Conservation (phyloP, 177 flowering plant genomes). For the Tripterygium wilfordii region DNA sequence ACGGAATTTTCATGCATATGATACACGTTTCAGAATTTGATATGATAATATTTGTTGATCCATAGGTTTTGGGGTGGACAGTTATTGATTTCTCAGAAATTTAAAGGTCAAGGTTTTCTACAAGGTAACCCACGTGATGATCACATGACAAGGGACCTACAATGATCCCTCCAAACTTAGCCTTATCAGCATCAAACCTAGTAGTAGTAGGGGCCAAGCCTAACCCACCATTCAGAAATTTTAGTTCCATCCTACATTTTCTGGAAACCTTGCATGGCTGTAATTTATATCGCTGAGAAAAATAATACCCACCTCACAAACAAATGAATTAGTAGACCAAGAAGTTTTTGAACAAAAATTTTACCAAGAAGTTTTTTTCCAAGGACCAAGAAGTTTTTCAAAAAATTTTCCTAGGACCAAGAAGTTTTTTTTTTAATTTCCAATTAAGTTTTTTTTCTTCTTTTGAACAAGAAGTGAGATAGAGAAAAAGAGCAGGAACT, state of each 20-base stretch:
- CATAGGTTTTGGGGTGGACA: too few species aligned
- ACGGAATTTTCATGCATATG: not conserved
- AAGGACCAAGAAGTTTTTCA: not conserved
- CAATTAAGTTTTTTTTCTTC: too few species aligned
- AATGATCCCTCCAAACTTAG: not conserved
- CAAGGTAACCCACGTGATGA: slow-evolving; percentile 8
- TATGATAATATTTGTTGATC: too few species aligned
- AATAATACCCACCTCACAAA: too few species aligned
- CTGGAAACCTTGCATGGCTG: not conserved
- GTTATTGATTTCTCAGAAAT: too few species aligned
- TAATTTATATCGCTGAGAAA: too few species aligned
- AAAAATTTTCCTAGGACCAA: too few species aligned
- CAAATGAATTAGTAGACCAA: not conserved
- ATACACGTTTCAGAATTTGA: not conserved
- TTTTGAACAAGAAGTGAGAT: not conserved
- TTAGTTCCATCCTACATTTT: not conserved
- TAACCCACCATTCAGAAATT: slow-evolving; percentile 6
- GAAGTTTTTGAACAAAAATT: not conserved
- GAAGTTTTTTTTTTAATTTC: too few species aligned
- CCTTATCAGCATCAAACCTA: slow-evolving; percentile 9
- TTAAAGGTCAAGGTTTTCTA: slow-evolving; percentile 4
- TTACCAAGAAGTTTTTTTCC: not conserved
- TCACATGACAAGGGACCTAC: slow-evolving; percentile 18
- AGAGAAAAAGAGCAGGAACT: not conserved
- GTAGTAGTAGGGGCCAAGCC: slow-evolving; percentile 30